Evolutionary conservation across 2,329 filamentous ascomycete genomes (phyloP), one percentile per base, ranked within the genome.

Genomic region (Aspergillus transmontanensis): DNA sequence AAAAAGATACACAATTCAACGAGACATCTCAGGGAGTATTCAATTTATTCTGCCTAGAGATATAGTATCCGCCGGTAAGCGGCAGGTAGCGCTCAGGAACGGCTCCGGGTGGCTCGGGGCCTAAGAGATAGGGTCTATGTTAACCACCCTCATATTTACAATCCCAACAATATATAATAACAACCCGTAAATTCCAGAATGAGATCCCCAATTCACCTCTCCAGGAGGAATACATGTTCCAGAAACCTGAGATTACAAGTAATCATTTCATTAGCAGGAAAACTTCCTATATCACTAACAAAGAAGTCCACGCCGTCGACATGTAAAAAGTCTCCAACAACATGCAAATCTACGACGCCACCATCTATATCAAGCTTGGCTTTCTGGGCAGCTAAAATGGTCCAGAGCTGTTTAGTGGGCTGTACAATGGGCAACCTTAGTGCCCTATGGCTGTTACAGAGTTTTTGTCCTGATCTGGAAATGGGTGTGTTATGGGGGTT

Each of bases 371-470:
- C 50, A 16, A 34, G 12, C 6, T 30, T 53, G 10, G 14, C 50
- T 9, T 81, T 81, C 66, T 81, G 79, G 79, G 64, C 67, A 4
- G 77, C 71, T n/a, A 67, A 58, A 12, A 62, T 87, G 85, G 85
- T 77, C 74, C 30, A 76, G 85, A n/a, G 83, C 7, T 87, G 85
- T 63, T 78, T 87, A 1, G 73, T 84, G 2, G 85, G 85, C 9
- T 87, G 85, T 66, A 86, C 84, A 0, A 48, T 76, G 0, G 85
- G 85, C n/a, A 85, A 87, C 69, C 87, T 87, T 64, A 80, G 83
- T 1, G 79, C 83, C 0, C 80, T 87, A 77, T 87, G 85, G 84
- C 78, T 81, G 36, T 76, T 87, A 0, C 85, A 87, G 62, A 73
- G 81, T 0, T 80, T 79, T 48, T 80, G 79, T 57, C 78, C 83